These are phyloP conservation scores for Corchorus olitorius DNA, from an alignment of 345 rosid genomes.

Conservation along the genomic window DNA sequence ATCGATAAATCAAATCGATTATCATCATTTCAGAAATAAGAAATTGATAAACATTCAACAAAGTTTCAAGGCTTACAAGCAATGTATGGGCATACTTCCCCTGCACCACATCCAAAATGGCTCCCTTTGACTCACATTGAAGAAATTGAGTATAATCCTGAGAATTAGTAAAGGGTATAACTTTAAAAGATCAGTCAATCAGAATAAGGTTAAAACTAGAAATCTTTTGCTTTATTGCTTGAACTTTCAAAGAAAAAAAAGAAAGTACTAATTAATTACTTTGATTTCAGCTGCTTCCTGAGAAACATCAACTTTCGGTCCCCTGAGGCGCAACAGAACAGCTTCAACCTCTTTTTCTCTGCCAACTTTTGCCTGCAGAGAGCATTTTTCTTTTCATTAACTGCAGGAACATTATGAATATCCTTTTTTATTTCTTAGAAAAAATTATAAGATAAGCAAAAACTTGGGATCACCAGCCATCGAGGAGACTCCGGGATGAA, in stretches of 20 bases:
- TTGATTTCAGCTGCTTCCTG: slow-evolving; percentile 20
- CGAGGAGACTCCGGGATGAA: too few relatives aligned
- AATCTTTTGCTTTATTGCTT: neutral
- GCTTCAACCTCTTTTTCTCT: slow-evolving; percentile 23
- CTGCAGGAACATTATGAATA: too few relatives aligned
- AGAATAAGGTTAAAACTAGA: too few relatives aligned
- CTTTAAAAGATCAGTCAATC: too few relatives aligned
- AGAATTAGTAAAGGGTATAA: neutral
- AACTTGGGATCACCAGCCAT: too few relatives aligned
- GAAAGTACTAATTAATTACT: neutral
- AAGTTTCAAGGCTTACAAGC: neutral
- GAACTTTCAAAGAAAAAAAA: neutral
- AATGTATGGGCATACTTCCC: slow-evolving; percentile 1
- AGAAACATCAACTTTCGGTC: slow-evolving; percentile 28
- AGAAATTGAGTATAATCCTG: neutral
- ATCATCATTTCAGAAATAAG: neutral
- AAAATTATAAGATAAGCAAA: too few relatives aligned
- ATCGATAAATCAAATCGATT: neutral
- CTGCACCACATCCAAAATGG: slow-evolving; percentile 1
- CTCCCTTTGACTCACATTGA: neutral
- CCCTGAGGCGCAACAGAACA: slow-evolving; percentile 26
- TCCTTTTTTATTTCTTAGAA: too few relatives aligned
- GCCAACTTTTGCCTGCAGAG: slow-evolving; percentile 31
- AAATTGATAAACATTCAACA: neutral
- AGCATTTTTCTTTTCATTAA: neutral